Conservation (phyloP, 1,284 basidiomycete species). For the Singerocomus inundabilis region DNA sequence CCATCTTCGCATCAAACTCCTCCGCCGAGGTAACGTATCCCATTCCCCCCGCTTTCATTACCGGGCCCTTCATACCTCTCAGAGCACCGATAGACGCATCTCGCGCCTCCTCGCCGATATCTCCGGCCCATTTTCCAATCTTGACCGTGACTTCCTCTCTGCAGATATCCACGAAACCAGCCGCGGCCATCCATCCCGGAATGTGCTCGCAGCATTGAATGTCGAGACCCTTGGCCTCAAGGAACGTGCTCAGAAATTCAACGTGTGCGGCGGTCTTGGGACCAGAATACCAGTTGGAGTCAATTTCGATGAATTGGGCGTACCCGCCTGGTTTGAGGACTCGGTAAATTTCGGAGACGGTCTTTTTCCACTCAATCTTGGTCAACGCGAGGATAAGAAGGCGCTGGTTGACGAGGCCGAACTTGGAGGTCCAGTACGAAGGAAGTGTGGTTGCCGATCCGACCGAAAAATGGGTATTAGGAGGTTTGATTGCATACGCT, state of each 20-base stretch:
- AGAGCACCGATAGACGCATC: constrained; percentile 17
- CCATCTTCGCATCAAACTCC: constrained; percentile 19
- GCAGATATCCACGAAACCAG: constrained; percentile 14
- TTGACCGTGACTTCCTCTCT: constrained; percentile 1
- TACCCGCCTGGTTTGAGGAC: constrained; percentile 32
- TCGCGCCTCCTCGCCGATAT: constrained; percentile 10
- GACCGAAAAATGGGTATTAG: constrained; percentile 18
- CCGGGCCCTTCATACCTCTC: constrained; percentile 20
- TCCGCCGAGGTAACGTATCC: constrained; percentile 9
- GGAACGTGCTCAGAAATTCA: constrained; percentile 11
- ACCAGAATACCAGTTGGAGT: constrained; percentile 19
- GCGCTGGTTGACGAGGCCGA: constrained; percentile 31
- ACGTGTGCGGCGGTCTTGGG: constrained; percentile 10
- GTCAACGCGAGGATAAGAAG: constrained; percentile 30
- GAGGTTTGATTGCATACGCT: background rate
- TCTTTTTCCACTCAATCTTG: constrained; percentile 19
- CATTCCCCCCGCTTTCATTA: constrained; percentile 18
- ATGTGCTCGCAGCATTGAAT: constrained; percentile 18
- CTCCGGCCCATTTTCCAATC: constrained; percentile 17
- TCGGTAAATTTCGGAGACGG: constrained; percentile 27
- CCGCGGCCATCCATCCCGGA: constrained; percentile 4
- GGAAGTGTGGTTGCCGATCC: constrained; percentile 18
- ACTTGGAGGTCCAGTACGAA: constrained; percentile 23
- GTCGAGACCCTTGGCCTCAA: constrained; percentile 7
- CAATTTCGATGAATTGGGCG: constrained; percentile 31